These are phyloP conservation scores for Metschnikowia reukaufii DNA, from an alignment of 805 yeast species.

Conservation along the genomic window DNA sequence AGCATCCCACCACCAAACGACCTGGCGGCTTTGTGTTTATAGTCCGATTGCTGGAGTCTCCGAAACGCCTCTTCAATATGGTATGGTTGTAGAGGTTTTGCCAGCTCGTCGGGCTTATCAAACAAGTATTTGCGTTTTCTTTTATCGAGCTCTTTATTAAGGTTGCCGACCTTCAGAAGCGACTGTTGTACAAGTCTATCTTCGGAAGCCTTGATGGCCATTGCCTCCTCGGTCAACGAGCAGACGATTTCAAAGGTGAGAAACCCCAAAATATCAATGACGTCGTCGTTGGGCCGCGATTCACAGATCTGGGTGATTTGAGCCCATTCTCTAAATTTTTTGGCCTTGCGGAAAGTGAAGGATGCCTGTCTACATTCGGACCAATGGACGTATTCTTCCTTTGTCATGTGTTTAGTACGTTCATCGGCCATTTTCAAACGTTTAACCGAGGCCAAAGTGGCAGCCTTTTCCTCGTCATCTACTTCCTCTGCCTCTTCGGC, in stretches of 20 bases:
- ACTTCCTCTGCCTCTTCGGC: conserved; percentile 57
- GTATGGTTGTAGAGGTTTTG: conserved; percentile 71
- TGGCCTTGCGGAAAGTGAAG: conserved; percentile 92
- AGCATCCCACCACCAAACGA: conserved; percentile 72
- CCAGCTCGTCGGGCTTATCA: conserved; percentile 86
- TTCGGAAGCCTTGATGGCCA: conserved; percentile 72
- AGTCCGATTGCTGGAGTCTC: conserved; percentile 58
- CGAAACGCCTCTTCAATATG: conserved; percentile 93
- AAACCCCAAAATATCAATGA: conserved; percentile 92
- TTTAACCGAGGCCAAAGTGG: conserved; percentile 82
- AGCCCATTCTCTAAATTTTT: conserved; percentile 95
- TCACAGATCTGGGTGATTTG: conserved; percentile 82
- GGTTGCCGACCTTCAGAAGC: conserved; percentile 24
- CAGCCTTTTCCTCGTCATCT: conserved; percentile 90
- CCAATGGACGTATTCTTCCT: conserved; percentile 98
- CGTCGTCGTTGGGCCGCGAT: conserved; percentile 92
- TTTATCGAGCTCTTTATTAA: conserved; percentile 29
- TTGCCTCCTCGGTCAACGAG: conserved; percentile 87
- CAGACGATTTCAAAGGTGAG: conserved; percentile 96
- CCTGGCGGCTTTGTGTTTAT: conserved; percentile 61
- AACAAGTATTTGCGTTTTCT: conserved; percentile 57
- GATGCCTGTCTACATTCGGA: conserved; percentile 97
- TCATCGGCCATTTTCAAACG: conserved; percentile 92
- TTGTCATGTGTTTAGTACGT: conserved; percentile 89
- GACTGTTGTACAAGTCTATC: conserved; percentile 39